phyloP scores from a whole-genome alignment of 1,284 basidiomycete species.

The Trichosporon sp. region DNA sequence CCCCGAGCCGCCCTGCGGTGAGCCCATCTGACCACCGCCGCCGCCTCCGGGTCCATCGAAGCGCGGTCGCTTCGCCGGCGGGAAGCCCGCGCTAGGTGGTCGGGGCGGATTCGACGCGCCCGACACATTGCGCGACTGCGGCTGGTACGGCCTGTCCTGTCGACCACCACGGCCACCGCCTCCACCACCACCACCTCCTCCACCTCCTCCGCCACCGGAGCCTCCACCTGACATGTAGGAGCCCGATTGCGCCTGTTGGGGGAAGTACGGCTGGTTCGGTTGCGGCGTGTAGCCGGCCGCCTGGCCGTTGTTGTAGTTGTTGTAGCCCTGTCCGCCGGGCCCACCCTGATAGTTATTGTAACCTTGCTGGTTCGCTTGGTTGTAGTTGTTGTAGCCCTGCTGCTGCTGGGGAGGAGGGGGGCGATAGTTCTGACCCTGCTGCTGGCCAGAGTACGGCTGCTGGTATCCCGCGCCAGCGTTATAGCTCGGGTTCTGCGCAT shows the following conservation, averaged over 20 bases:
- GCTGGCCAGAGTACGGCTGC: slow-evolving; percentile 2
- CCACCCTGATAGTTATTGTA: slow-evolving; percentile 8
- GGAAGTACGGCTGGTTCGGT: slow-evolving; percentile 24
- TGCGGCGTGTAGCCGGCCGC: slow-evolving; percentile 12
- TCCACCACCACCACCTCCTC: not conserved
- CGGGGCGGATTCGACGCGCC: not conserved
- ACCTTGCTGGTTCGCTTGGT: slow-evolving; percentile 5
- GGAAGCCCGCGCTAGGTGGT: slow-evolving; percentile 24
- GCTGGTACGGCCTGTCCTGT: slow-evolving; percentile 32
- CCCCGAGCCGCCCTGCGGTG: slow-evolving; percentile 44
- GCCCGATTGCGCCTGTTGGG: slow-evolving; percentile 5
- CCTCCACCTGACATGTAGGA: slow-evolving; percentile 1
- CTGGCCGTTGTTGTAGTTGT: slow-evolving; percentile 10
- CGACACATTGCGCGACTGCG: slow-evolving; percentile 13
- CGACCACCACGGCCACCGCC: not conserved
- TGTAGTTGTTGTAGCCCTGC: slow-evolving; percentile 8
- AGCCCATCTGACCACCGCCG: slow-evolving; percentile 2
- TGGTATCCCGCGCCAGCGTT: slow-evolving; percentile 4
- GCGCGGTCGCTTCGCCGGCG: slow-evolving; percentile 63
- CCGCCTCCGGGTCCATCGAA: slow-evolving; percentile 62
- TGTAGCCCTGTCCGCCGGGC: slow-evolving; percentile 14
- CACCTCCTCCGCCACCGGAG: not conserved
- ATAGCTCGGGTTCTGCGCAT: slow-evolving; percentile 12
- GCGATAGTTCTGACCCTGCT: slow-evolving; percentile 8
- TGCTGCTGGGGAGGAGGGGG: slow-evolving; percentile 8